Percentiles rank a stretch among this genome's conserved stretches.
phyloP scores from a whole-genome alignment of 805 yeast genomes.

The Yarrowia osloensis region DNA sequence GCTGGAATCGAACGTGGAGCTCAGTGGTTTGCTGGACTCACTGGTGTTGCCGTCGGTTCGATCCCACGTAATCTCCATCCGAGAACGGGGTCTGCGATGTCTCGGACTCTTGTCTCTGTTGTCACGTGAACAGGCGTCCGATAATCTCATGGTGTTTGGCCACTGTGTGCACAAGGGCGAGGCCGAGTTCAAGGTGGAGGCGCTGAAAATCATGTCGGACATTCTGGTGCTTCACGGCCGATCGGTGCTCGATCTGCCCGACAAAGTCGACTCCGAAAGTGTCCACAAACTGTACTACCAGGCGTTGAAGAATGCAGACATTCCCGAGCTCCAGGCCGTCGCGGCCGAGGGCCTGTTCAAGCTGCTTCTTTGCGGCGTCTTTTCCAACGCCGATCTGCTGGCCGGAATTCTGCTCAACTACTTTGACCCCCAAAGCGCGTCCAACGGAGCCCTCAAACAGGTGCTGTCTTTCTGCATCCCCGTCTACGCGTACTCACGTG shows the following conservation, averaged over 20 bases:
- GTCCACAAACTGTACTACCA: slow-evolving; percentile 70
- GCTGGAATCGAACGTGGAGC: slow-evolving; percentile 61
- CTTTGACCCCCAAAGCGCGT: slow-evolving; percentile 65
- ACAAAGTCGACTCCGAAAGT: slow-evolving; percentile 59
- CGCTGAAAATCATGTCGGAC: slow-evolving; percentile 74
- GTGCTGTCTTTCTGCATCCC: slow-evolving; percentile 86
- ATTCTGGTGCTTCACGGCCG: slow-evolving; percentile 76
- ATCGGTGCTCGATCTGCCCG: slow-evolving; percentile 60
- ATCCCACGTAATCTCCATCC: slow-evolving; percentile 54
- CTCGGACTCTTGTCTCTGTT: slow-evolving; percentile 78
- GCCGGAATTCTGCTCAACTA: slow-evolving; percentile 68
- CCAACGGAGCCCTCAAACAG: slow-evolving; percentile 70
- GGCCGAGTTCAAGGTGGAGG: slow-evolving; percentile 59
- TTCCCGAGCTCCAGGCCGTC: slow-evolving; percentile 70
- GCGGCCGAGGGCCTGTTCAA: slow-evolving; percentile 89
- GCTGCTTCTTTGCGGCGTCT: slow-evolving; percentile 72
- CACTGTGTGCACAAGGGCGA: slow-evolving; percentile 69
- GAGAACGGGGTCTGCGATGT: slow-evolving; percentile 69
- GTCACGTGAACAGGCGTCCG: slow-evolving; percentile 63
- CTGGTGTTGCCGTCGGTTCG: slow-evolving; percentile 78
- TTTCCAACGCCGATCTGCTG: slow-evolving; percentile 63
- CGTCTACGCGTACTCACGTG: slow-evolving; percentile 77
- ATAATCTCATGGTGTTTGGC: slow-evolving; percentile 65
- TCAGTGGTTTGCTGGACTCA: slow-evolving; percentile 71
- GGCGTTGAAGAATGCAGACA: slow-evolving; percentile 52